Base-by-base conservation (phyloP, 495 filamentous ascomycete genomes). In the Tuber calosporum region DNA sequence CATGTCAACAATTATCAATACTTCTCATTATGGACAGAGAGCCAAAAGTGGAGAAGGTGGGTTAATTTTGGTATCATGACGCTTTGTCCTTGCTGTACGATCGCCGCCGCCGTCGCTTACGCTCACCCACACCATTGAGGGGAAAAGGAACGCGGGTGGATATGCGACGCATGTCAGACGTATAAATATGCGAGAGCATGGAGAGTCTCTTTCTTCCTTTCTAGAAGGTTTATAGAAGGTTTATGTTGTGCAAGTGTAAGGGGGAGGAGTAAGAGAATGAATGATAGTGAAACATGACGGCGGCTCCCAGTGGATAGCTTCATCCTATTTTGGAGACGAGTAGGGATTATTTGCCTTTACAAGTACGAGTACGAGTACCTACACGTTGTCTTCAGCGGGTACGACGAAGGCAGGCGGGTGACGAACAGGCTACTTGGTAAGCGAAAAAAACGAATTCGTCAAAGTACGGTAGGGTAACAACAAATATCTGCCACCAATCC, bases 161-260 rank as follows among this genome's bases (percentile, higher is more conserved):
- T 30, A 30, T 13, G 53, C 53, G 26, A 62, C 34, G 26, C 53
- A 62, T 62, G 53, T 62, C 53, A 62, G 53, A 62, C 53, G 53
- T n/a, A 62, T 62, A 62, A 62, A 62, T 62, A 62, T 62, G 53
- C 53, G 53, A 62, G 53, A 62, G 53, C 26, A 11, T 34, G 53
- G 26, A 5, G 26, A 19, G 26, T 1, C 11, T 30, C 19, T 34
- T 34, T 5, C 15, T 19, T 34, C 26, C 53, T 17, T 62, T 62
- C 53, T 62, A 30, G 53, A 62, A 62, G 53, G 53, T 0, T 62
- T 62, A 30, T 62, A 3, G 53, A 62, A 62, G 53, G 11, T 34
- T 34, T 62, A 9, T 62, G 13, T 13, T 58, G n/a, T 17, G 22
- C 11, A 15, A n/a, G 26, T 30, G 53, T 30, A 62, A 62, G 26